phyloP scores from a whole-genome alignment of 2,329 filamentous ascomycete genomes.

The Pseudogymnoascus sp. region DNA sequence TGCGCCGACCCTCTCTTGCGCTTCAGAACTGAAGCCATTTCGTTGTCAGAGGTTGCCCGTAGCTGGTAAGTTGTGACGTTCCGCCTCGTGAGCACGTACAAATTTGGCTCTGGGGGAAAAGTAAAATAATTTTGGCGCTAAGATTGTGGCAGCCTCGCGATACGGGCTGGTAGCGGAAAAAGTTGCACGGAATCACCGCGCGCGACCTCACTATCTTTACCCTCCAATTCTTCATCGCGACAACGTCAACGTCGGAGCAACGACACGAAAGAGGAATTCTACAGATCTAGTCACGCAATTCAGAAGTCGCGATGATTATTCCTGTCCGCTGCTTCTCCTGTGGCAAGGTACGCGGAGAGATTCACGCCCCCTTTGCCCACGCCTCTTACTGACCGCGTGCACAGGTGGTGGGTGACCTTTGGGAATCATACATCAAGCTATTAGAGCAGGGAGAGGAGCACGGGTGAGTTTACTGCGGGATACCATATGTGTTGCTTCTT shows the following conservation, averaged over 20 bases:
- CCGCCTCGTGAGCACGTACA: slow-evolving; percentile 10
- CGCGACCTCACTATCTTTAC: not conserved
- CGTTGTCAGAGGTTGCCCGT: slow-evolving; percentile 24
- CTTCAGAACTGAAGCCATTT: slow-evolving; percentile 30
- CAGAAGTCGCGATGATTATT: slow-evolving; percentile 73
- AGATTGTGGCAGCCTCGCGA: slow-evolving; percentile 12
- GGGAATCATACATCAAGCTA: slow-evolving; percentile 88
- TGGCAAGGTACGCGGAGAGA: slow-evolving; percentile 65
- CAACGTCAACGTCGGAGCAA: slow-evolving; percentile 7
- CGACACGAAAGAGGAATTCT: slow-evolving; percentile 5
- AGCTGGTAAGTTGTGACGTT: slow-evolving; percentile 10
- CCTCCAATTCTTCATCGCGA: not conserved
- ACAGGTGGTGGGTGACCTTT: slow-evolving; percentile 86
- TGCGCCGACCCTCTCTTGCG: slow-evolving; percentile 29
- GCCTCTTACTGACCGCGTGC: slow-evolving; percentile 9
- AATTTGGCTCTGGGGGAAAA: slow-evolving; percentile 2
- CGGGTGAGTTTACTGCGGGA: slow-evolving; percentile 48
- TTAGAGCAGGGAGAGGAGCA: slow-evolving; percentile 70
- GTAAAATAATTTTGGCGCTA: slow-evolving; percentile 15
- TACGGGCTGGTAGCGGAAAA: slow-evolving; percentile 9
- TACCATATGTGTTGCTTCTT: not conserved
- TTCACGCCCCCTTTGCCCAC: slow-evolving; percentile 1
- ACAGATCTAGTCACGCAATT: slow-evolving; percentile 2
- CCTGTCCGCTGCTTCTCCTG: slow-evolving; percentile 98
- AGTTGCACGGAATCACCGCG: slow-evolving; percentile 6